Evolutionary conservation across 495 filamentous ascomycete species (phyloP), one percentile per base, ranked within the genome.

Genomic region (Parathielavia hyrcaniae): DNA sequence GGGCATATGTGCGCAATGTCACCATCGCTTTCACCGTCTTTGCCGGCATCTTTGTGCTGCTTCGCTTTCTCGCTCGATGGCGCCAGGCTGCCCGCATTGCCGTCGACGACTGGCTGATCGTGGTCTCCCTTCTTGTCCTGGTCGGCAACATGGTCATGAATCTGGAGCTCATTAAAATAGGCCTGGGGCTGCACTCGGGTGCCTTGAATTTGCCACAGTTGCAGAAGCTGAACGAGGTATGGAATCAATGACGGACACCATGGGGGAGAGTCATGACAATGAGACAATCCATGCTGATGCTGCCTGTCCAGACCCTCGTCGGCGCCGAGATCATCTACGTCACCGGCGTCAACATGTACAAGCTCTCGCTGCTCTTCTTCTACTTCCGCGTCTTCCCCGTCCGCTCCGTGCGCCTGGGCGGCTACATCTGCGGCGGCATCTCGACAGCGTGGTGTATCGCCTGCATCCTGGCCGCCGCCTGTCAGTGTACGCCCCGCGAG

Each of bases 91-190:
- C 41, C 52, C 52, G 40, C n/a, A 36, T 54, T n/a, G 7, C 10
- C 16, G 35, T 23, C n/a, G 52, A 54, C 40, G 52, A 54, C 26
- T 54, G 30, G n/a, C 26, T 54, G 52, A 54, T 54, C 16, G 26
- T 54, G 16, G 52, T 39, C 6, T 23, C 52, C 5, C 26, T 54
- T 9, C 7, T 36, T 1, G 40, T 54, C 5, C 9, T 54, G 30
- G 10, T 54, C n/a, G 52, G 52, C 1, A 54, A 54, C 41, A 54
- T 54, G 52, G n/a, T 36, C 39, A 54, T 54, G 52, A 54, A 54
- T 39, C 16, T 54, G 23, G 30, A 20, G 52, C 52, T 54, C 26
- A 22, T 54, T 17, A 5, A 36, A 10, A 20, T 16, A 40, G 52
- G 52, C 12, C 26, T 54, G 26, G 52, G 52, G 7, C 26, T 54